phyloP scores from a whole-genome alignment of 208 protist genomes.

The Trichomonas vaginalis region DNA sequence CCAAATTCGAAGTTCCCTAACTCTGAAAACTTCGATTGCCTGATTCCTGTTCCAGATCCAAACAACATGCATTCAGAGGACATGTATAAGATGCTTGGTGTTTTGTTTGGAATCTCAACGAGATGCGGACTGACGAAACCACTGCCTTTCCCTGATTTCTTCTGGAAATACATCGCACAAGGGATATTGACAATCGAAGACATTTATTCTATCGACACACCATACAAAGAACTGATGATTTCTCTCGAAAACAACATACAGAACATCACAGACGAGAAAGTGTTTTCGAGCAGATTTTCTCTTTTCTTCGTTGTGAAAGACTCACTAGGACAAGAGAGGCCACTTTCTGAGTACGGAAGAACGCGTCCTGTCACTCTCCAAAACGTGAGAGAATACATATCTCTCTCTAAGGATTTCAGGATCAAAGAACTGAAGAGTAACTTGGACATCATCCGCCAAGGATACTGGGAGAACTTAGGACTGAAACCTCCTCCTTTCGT shows the following conservation, averaged over 20 bases:
- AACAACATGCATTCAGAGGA: not conserved
- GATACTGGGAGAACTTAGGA: not conserved
- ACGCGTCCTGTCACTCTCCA: not conserved
- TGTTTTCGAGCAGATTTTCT: not conserved
- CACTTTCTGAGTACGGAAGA: not conserved
- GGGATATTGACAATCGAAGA: not conserved
- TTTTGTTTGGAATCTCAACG: not conserved
- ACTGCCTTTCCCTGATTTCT: not conserved
- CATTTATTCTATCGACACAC: not conserved
- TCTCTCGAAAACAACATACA: not conserved
- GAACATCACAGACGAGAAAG: not conserved
- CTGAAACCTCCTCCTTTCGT: not conserved
- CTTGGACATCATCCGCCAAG: not conserved
- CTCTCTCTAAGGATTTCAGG: not conserved
- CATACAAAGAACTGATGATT: not conserved
- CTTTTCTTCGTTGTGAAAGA: not conserved
- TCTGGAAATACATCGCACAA: not conserved
- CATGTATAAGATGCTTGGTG: not conserved
- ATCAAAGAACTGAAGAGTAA: not conserved
- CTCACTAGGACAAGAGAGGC: not conserved
- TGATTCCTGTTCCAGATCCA: not conserved
- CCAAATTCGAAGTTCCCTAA: not conserved
- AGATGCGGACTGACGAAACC: not conserved
- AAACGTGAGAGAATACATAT: not conserved
- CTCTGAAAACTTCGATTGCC: not conserved